A percentile compares a stretch with the other conserved stretches of the same genome.
phyloP scores from a whole-genome alignment of 805 yeast species.

The Kazachstania psychrophila region DNA sequence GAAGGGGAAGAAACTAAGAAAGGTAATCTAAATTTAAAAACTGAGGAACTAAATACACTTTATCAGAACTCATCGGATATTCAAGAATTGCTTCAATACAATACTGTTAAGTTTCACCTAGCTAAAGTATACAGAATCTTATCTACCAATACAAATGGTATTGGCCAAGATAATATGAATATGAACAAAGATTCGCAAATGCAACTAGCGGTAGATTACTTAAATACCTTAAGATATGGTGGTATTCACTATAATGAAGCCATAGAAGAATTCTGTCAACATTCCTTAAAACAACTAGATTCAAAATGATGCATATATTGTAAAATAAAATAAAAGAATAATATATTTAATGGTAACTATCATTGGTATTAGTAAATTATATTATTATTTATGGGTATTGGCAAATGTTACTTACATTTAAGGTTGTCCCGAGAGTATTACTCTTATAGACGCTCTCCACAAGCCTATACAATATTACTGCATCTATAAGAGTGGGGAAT shows the following conservation, averaged over 20 bases:
- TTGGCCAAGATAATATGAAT: not conserved
- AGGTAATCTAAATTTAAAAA: not conserved
- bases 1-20: slow-evolving; percentile 6
- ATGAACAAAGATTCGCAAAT: slow-evolving; percentile 27
- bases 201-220: slow-evolving; percentile 48
- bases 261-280: slow-evolving; percentile 52
- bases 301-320: not conserved
- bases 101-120: slow-evolving; percentile 46
- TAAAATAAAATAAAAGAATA: not conserved
- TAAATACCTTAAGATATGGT: slow-evolving; percentile 46
- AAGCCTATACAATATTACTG: slow-evolving; percentile 11
- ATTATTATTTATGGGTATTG: slow-evolving; percentile 1
- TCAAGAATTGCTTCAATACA: slow-evolving; percentile 37
- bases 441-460: slow-evolving; percentile 13
- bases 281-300: slow-evolving; percentile 9
- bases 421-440: slow-evolving; percentile 6
- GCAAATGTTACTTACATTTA: slow-evolving; percentile 6
- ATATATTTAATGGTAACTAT: not conserved
- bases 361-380: no score
- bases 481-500: slow-evolving; percentile 19
- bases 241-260: slow-evolving; percentile 55
- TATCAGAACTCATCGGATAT: slow-evolving; percentile 33
- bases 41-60: slow-evolving; percentile 25
- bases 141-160: slow-evolving; percentile 14
- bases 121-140: slow-evolving; percentile 41